Evolutionary conservation across 164 flowering plant genomes (phyloP).

Genomic region (Umbilicus rupestris): DNA sequence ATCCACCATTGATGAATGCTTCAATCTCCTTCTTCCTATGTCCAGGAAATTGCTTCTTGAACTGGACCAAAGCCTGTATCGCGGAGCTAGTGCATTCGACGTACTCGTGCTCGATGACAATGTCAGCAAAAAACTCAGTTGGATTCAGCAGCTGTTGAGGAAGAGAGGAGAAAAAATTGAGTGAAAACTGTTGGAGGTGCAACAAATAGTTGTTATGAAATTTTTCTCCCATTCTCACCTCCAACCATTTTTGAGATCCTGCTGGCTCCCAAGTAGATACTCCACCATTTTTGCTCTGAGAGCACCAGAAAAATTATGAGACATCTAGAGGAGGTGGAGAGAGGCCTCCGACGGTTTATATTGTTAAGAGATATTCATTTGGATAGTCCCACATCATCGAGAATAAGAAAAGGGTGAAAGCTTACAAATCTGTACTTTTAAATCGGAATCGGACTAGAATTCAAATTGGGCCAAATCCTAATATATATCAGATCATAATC

Average conservation of each 20-base stretch:
- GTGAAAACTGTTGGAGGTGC: neutral
- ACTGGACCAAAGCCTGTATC: slow-evolving; percentile 28
- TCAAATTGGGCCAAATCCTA: too few species aligned
- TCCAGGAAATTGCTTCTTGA: slow-evolving; percentile 30
- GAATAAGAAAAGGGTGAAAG: too few species aligned
- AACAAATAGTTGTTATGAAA: neutral
- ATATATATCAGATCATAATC: neutral
- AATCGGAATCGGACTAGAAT: too few species aligned
- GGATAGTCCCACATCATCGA: too few species aligned
- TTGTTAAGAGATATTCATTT: too few species aligned
- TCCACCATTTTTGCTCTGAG: slow-evolving; percentile 31
- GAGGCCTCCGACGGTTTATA: neutral
- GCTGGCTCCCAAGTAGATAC: slow-evolving; percentile 36
- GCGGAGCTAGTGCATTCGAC: slow-evolving; percentile 34
- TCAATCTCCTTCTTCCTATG: slow-evolving; percentile 34
- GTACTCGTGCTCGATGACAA: slow-evolving; percentile 9
- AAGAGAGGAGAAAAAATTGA: neutral
- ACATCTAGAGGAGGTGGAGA: neutral
- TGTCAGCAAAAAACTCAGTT: slow-evolving; percentile 1
- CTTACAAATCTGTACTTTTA: too few species aligned
- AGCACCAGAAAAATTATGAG: too few species aligned
- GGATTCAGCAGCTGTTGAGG: neutral
- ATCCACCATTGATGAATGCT: slow-evolving; percentile 22
- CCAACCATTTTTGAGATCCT: slow-evolving; percentile 28
- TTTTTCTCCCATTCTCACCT: slow-evolving; percentile 15